phyloP scores from a whole-genome alignment of 2,329 filamentous ascomycete species.

The Fusarium sp. region DNA sequence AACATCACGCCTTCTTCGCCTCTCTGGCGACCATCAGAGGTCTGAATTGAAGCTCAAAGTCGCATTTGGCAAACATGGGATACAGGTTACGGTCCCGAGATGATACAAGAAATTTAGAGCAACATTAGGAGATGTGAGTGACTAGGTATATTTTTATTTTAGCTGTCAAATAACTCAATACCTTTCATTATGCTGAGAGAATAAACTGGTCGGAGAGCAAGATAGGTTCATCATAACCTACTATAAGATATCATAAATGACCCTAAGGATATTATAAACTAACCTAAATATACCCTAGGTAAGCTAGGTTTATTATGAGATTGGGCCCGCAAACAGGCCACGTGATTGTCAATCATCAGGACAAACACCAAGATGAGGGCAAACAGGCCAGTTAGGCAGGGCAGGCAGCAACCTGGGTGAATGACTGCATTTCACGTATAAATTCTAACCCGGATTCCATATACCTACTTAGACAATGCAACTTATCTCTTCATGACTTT shows the following conservation, averaged over 20 bases:
- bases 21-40: neutral
- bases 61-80: too few species aligned
- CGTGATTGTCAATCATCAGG: too few species aligned
- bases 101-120: neutral
- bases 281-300: neutral
- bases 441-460: too few species aligned
- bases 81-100: too few species aligned
- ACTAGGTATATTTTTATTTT: neutral
- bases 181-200: neutral
- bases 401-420: too few species aligned
- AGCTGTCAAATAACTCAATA: neutral
- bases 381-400: too few species aligned
- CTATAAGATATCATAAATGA: neutral
- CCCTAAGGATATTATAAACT: neutral
- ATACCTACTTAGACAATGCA: too few species aligned
- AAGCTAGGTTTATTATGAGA: neutral
- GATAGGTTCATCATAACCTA: neutral
- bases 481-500: too few species aligned
- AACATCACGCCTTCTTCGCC: neutral
- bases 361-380: too few species aligned
- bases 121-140: rapidly evolving
- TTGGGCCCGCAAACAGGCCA: too few species aligned
- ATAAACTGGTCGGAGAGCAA: neutral
- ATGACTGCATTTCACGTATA: too few species aligned
- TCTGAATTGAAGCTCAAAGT: neutral